These are phyloP conservation scores for Ogataea salicorniae DNA, from an alignment of 805 yeast species.

Conservation along the genomic window DNA sequence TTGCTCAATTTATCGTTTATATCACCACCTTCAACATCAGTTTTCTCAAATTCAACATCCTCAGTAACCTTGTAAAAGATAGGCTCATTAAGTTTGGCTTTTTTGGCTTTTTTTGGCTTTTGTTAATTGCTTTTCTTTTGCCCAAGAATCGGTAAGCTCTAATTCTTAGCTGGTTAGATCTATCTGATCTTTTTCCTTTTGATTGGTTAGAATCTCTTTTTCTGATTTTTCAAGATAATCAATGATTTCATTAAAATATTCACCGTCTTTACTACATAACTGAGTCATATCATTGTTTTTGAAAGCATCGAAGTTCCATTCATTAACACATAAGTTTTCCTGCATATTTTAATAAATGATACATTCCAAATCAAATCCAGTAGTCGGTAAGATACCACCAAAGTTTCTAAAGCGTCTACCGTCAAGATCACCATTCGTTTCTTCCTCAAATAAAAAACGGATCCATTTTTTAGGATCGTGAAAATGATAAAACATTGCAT, in stretches of 20 bases:
- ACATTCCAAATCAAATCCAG: constrained; percentile 23
- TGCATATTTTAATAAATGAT: constrained; percentile 21
- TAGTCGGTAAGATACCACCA: constrained; percentile 18
- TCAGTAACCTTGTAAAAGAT: neutral
- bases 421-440: no score
- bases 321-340: constrained; percentile 11
- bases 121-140: neutral
- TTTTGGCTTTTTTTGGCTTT: neutral
- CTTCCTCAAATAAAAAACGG: constrained; percentile 41
- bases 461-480: constrained; percentile 47
- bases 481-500: constrained; percentile 36
- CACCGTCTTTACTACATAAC: constrained; percentile 3
- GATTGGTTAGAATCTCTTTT: neutral
- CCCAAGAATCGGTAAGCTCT: no score
- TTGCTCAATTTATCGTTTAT: neutral
- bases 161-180: neutral
- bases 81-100: neutral
- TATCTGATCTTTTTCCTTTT: neutral
- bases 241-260: constrained; percentile 4
- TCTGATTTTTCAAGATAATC: constrained; percentile 2
- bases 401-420: constrained; percentile 19
- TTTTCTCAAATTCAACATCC: neutral
- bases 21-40: neutral
- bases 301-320: neutral
- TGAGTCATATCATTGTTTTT: neutral